Evolutionary conservation across 257 asterid species (phyloP), one percentile per base, ranked within the genome.

Genomic region (Schizonepeta tenuifolia): DNA sequence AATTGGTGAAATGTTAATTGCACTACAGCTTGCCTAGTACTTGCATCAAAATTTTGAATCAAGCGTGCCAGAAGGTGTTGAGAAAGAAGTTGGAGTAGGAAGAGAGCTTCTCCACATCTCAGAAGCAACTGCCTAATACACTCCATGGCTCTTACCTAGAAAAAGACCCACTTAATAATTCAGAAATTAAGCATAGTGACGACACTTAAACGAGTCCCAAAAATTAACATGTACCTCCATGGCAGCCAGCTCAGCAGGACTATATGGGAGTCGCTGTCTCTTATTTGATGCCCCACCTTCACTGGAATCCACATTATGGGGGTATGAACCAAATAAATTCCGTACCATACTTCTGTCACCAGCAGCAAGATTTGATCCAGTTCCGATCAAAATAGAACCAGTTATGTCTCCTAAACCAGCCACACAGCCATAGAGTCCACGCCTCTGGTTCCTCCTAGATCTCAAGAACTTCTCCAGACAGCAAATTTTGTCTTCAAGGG

Each of bases 61-160:
- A 91, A 76, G 65, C 96, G 96, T 31, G 94, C 85, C 62, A 94
- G 70, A 67, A 85, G 84, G 82, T 91, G 96, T 62, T 89, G 96
- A 56, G 96, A 88, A 77, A 94, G 92, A 77, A 94, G 91, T 62
- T 94, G 96, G 71, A 91, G 89, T 67, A 91, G 80, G 77, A 86
- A 89, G 49, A 94, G 84, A 43, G 96, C 95, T 87, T 94, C 98
- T 56, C 91, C 88, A 71, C 95, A 91, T 82, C 98, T 88, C 73
- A 89, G 96, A 74, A 94, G 96, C 36, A 31, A 31, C 36, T 31
- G 36, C 36, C 36, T 31, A 31, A 31, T 31, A 31, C 36, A 31
- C 36, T 94, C 98, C 97, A 94, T 89, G 14, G 97, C 93, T 85
- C 97, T 86, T 72, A 94, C 98, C 98, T 94, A 82, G 41, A 83